Percentiles rank a stretch among this genome's conserved stretches.
phyloP scores from a whole-genome alignment of 352 stramenopile genomes.

The Salisapilia sapeloensis region DNA sequence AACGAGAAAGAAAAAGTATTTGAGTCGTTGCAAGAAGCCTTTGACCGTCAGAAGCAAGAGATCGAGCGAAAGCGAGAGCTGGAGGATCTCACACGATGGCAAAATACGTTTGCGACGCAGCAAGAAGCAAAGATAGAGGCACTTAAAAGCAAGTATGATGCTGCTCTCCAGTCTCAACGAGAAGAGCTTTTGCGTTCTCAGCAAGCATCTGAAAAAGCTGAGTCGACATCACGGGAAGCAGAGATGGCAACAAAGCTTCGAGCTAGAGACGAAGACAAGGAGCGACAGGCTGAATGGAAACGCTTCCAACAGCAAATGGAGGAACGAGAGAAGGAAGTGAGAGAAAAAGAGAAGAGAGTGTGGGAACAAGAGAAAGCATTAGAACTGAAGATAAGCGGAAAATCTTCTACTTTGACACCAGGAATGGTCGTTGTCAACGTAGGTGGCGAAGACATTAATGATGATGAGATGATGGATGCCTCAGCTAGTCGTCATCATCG shows the following conservation, averaged over 20 bases:
- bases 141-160: slow-evolving; percentile 55
- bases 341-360: slow-evolving; percentile 24
- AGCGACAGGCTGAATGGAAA: slow-evolving; percentile 12
- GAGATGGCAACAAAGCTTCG: slow-evolving; percentile 13
- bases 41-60: slow-evolving; percentile 30
- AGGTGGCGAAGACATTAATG: slow-evolving; percentile 5
- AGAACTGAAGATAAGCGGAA: slow-evolving; percentile 1
- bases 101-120: slow-evolving; percentile 47
- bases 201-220: slow-evolving; percentile 14
- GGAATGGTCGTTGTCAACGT: slow-evolving; percentile 6
- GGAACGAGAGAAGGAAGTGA: slow-evolving; percentile 26
- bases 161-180: slow-evolving; percentile 35
- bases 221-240: slow-evolving; percentile 16
- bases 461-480: slow-evolving; percentile 4
- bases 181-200: slow-evolving; percentile 25
- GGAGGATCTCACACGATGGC: slow-evolving; percentile 36
- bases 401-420: background rate
- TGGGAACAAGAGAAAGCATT: slow-evolving; percentile 19
- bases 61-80: slow-evolving; percentile 32
- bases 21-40: slow-evolving; percentile 16
- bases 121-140: slow-evolving; percentile 53
- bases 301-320: slow-evolving; percentile 32
- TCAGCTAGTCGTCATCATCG: slow-evolving; percentile 3
- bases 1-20: slow-evolving; percentile 9
- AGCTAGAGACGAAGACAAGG: slow-evolving; percentile 17